These are phyloP conservation scores for Nothophytophthora sp. DNA, from an alignment of 352 stramenopile genomes.

Conservation along the genomic window DNA sequence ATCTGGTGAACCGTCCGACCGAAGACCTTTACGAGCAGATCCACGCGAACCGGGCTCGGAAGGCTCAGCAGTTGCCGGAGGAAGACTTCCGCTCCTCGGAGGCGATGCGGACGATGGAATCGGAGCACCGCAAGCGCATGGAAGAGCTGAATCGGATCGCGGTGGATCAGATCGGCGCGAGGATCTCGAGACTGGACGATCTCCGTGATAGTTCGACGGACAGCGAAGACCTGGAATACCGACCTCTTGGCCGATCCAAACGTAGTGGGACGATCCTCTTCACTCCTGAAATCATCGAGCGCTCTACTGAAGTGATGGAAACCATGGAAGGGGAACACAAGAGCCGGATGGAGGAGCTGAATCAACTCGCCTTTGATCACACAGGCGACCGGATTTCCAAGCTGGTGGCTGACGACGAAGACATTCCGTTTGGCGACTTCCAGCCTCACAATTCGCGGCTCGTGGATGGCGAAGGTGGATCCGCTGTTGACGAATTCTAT, in stretches of 20 bases:
- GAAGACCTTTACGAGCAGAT: constrained; percentile 45
- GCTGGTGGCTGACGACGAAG: too few relatives aligned
- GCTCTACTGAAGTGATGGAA: constrained; percentile 34
- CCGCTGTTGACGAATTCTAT: constrained; percentile 26
- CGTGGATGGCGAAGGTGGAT: constrained; percentile 17
- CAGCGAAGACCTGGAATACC: constrained; percentile 36
- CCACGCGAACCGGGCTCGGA: constrained; percentile 25
- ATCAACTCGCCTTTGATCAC: too few relatives aligned
- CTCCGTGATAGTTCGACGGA: constrained; percentile 43
- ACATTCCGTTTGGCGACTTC: constrained; percentile 18
- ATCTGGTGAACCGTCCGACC: constrained; percentile 44
- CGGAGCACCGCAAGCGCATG: constrained; percentile 65
- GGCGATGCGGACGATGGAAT: constrained; percentile 45
- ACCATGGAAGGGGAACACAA: constrained; percentile 22
- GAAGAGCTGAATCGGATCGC: constrained; percentile 55
- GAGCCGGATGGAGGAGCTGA: constrained; percentile 27
- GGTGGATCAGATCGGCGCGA: constrained; percentile 41
- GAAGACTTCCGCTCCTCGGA: constrained; percentile 45
- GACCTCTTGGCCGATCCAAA: constrained; percentile 38
- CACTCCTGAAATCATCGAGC: constrained; percentile 30
- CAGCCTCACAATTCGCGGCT: constrained; percentile 21
- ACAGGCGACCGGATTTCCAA: too few relatives aligned
- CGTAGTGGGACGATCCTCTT: constrained; percentile 58
- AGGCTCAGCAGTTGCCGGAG: constrained; percentile 27
- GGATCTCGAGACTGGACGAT: constrained; percentile 41